phyloP scores from a whole-genome alignment of 768 basidiomycete species.

The Trametes coccinea region DNA sequence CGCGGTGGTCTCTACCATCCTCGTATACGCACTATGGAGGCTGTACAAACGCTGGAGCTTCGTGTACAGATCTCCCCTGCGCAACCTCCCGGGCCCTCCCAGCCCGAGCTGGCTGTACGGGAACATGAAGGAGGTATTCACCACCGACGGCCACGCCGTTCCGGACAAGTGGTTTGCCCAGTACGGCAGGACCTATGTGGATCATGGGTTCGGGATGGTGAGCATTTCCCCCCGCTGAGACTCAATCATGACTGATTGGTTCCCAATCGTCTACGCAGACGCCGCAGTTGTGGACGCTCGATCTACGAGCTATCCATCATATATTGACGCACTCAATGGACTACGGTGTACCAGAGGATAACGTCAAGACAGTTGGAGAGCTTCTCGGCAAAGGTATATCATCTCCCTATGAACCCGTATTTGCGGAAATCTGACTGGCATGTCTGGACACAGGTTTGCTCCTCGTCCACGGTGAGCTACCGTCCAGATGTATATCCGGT shows the following conservation, averaged over 20 bases:
- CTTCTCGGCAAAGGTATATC: not conserved
- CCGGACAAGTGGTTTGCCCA: constrained; percentile 44
- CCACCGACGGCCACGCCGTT: constrained; percentile 41
- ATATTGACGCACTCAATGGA: constrained; percentile 55
- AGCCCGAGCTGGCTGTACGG: constrained; percentile 49
- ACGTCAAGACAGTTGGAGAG: constrained; percentile 24
- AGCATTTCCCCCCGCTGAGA: constrained; percentile 15
- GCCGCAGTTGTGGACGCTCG: constrained; percentile 33
- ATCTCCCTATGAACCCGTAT: not conserved
- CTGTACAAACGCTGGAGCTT: not conserved
- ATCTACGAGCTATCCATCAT: constrained; percentile 63
- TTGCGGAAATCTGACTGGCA: not conserved
- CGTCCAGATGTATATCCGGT: no score
- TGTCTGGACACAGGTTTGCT: not conserved
- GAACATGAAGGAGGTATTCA: constrained; percentile 45
- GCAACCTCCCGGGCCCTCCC: constrained; percentile 51
- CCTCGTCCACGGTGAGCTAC: not conserved
- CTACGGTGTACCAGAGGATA: constrained; percentile 55
- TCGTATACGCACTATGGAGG: not conserved
- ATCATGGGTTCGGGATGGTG: constrained; percentile 46
- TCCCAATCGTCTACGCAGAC: not conserved
- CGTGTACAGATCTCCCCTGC: constrained; percentile 39
- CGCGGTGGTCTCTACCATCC: not conserved
- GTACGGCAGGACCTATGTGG: constrained; percentile 48
- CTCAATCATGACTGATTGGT: not conserved